Evolutionary conservation across 164 flowering plant genomes (phyloP).

Genomic region (Aristolochia fimbriata): DNA sequence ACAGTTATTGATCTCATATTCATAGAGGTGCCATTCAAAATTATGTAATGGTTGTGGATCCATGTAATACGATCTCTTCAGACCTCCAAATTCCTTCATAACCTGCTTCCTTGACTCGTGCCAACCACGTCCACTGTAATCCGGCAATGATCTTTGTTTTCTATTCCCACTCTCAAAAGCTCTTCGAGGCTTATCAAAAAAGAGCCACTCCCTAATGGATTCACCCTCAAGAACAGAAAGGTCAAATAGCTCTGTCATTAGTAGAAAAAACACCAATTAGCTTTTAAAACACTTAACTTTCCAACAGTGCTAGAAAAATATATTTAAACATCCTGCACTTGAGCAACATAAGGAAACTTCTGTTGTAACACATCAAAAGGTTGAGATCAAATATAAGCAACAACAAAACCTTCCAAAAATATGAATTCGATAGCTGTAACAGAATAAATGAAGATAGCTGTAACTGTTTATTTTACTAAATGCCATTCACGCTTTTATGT

Average conservation of each 20-base stretch:
- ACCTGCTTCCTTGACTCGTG: slow-evolving; percentile 98
- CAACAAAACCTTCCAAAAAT: no score
- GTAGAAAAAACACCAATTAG: not conserved
- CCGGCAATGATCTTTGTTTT: slow-evolving; percentile 95
- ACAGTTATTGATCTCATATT: slow-evolving; percentile 86
- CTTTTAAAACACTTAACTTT: not conserved
- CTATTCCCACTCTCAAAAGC: slow-evolving; percentile 98
- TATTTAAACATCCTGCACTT: no score
- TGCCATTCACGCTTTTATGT: no score
- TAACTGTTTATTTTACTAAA: no score
- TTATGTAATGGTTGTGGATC: slow-evolving; percentile 83
- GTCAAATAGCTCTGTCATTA: slow-evolving; percentile 81
- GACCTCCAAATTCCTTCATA: slow-evolving; percentile 80
- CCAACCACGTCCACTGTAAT: slow-evolving; percentile 98
- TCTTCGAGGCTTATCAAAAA: slow-evolving; percentile 95
- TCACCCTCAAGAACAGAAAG: slow-evolving; percentile 79
- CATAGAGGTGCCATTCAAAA: slow-evolving; percentile 94
- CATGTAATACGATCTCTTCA: slow-evolving; percentile 97
- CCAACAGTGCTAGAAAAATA: no score
- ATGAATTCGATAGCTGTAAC: no score
- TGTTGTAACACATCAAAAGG: no score
- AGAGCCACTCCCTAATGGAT: slow-evolving; percentile 94
- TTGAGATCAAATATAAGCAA: no score
- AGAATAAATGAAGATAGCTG: no score
- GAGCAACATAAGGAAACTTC: no score